phyloP scores from a whole-genome alignment of 371 early-diverging fungal species.

The Syncephalis fuscata region DNA sequence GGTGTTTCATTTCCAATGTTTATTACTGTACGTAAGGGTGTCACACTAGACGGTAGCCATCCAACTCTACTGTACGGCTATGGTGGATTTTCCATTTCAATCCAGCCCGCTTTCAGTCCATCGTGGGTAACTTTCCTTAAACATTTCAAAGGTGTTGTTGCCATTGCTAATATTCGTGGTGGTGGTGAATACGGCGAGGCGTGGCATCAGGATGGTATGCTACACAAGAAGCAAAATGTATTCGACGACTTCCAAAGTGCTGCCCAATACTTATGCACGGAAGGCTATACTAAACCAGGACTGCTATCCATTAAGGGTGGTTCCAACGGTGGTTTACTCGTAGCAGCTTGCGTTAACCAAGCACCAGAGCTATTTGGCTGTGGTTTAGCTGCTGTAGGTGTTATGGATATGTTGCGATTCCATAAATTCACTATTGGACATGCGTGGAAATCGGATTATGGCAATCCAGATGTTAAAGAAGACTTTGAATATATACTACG shows the following conservation, averaged over 20 bases:
- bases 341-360: constrained; percentile 17
- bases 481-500: constrained; percentile 20
- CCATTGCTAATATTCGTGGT: constrained; percentile 24
- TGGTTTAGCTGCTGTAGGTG: constrained; percentile 27
- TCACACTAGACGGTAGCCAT: constrained; percentile 23
- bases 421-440: constrained; percentile 41
- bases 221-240: constrained; percentile 19
- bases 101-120: constrained; percentile 27
- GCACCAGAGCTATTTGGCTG: constrained; percentile 32
- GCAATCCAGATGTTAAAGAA: constrained; percentile 21
- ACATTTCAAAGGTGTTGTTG: constrained; percentile 19
- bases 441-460: constrained; percentile 30
- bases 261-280: constrained; percentile 18
- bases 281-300: constrained; percentile 19
- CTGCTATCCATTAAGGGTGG: constrained; percentile 47
- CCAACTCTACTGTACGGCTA: constrained; percentile 45
- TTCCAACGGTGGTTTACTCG: constrained; percentile 50
- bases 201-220: constrained; percentile 22
- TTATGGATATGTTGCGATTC: constrained; percentile 32
- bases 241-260: constrained; percentile 31
- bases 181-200: constrained; percentile 30
- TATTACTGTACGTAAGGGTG: constrained; percentile 14
- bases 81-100: constrained; percentile 34
- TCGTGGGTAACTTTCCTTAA: constrained; percentile 22
- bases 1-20: constrained; percentile 50